Conservation (phyloP, 164 flowering plant genomes). For the Vitis rupestris region DNA sequence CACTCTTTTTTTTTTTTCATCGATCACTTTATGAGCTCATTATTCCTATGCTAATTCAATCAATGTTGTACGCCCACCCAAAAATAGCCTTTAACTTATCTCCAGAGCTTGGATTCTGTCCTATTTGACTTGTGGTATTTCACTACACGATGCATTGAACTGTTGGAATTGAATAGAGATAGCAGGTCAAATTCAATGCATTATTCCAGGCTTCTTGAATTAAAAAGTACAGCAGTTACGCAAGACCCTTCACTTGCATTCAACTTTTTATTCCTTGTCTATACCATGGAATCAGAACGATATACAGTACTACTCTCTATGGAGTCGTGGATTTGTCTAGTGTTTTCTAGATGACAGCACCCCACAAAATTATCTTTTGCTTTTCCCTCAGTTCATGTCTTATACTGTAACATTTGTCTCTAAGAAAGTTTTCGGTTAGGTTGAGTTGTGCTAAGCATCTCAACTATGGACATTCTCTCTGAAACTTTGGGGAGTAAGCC, state of each 20-base stretch:
- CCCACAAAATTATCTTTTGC: not conserved
- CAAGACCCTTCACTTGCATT: constrained; percentile 3
- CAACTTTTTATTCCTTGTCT: constrained; percentile 3
- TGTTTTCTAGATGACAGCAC: too few relatives aligned
- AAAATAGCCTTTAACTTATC: not conserved
- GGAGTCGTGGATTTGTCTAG: too few relatives aligned
- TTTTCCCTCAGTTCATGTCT: not conserved
- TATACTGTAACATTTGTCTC: too few relatives aligned
- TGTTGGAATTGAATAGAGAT: not conserved
- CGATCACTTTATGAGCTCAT: not conserved
- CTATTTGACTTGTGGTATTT: not conserved
- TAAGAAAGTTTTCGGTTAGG: too few relatives aligned
- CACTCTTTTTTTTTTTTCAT: not conserved
- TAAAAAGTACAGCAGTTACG: constrained; percentile 5
- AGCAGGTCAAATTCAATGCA: not conserved
- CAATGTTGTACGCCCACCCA: not conserved
- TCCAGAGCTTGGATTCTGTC: not conserved
- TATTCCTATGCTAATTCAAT: not conserved
- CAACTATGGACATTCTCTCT: too few relatives aligned
- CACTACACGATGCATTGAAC: not conserved
- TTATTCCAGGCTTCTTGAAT: constrained; percentile 24
- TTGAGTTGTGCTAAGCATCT: too few relatives aligned
- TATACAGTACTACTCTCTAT: too few relatives aligned
- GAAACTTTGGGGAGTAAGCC: too few relatives aligned
- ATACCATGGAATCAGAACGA: too few relatives aligned